Base-by-base conservation (phyloP, 1,284 basidiomycete genomes). In the Violaceomyces palustris region DNA sequence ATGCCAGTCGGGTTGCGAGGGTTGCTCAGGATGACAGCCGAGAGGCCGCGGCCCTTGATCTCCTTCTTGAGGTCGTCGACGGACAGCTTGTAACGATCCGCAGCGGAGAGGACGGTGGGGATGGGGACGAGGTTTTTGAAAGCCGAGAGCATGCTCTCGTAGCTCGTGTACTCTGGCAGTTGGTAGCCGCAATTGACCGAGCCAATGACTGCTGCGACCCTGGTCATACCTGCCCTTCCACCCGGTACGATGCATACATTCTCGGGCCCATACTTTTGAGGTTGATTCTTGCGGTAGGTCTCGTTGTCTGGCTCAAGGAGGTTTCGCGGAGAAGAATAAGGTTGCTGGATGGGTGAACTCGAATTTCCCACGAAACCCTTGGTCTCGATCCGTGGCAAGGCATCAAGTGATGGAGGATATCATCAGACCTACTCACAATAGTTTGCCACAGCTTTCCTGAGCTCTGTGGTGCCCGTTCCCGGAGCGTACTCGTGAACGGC, bases 1-100 rank as follows among this genome's bases (percentile, higher is more conserved):
- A 91, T 88, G 9, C 91, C 90, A 1, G 91, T 94, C 1, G 91
- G 88, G 68, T 92, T 92, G 46, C 89, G 82, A 11, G 88, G 88
- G 74, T 94, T 96, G 15, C 86, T 89, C 1, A 88, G 85, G 42
- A 96, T 79, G 48, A 94, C 81, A 31, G 92, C 88, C 12, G 85
- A 83, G 18, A 94, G 77, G 25, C 87, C 90, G 75, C 61, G 61
- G 5, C 61, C 60, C 11, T 49, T 45, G 40, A 75, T 68, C 25
- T 61, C 59, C n/a, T 61, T 47, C 12, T 59, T 45, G 27, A 78
- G 70, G 50, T 77, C 69, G 10, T 84, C 79, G 17, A 91, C 81
- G 62, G 90, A 83, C 25, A 94, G 77, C 46, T 78, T 78, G 75
- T 87, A 87, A 35, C 79, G 75, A 45, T 82, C 76, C 76, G 83